Conservation (phyloP, 345 rosid genomes). For the Arabidopsis thaliana region DNA sequence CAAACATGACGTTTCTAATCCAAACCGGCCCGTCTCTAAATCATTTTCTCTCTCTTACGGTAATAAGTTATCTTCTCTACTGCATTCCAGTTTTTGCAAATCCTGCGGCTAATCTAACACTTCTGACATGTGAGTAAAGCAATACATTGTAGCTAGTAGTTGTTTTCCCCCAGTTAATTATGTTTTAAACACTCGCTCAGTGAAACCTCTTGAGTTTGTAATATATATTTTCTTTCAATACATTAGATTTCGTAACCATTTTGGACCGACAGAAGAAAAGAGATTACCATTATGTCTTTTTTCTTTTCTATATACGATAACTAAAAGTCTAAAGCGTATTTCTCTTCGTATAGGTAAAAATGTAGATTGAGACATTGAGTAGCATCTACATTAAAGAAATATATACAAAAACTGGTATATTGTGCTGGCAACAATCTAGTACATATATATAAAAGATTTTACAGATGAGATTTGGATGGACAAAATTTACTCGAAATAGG, state of each 20-base stretch:
- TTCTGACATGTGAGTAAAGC: too few species aligned
- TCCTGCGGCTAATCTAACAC: too few species aligned
- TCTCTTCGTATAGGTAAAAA: neutral
- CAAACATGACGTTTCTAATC: neutral
- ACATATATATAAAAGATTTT: conserved; percentile 7
- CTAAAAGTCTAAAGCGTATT: too few species aligned
- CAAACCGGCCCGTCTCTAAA: neutral
- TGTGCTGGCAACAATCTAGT: conserved; percentile 22
- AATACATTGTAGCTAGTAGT: too few species aligned
- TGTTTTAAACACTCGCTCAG: too few species aligned
- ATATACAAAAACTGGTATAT: neutral
- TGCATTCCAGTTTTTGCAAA: too few species aligned
- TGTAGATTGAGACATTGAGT: neutral
- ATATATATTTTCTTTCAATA: too few species aligned
- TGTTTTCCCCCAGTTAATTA: too few species aligned
- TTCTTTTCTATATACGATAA: neutral
- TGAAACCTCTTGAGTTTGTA: too few species aligned
- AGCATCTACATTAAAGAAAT: neutral
- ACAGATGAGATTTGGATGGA: conserved; percentile 40
- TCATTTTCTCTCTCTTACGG: too few species aligned
- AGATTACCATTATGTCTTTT: neutral
- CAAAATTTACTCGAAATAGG: conserved; percentile 28
- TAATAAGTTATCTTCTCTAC: too few species aligned
- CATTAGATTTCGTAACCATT: too few species aligned
- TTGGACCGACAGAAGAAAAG: neutral